Evolutionary conservation across 164 flowering plant species (phyloP).

Genomic region (Vitis rotundifolia): DNA sequence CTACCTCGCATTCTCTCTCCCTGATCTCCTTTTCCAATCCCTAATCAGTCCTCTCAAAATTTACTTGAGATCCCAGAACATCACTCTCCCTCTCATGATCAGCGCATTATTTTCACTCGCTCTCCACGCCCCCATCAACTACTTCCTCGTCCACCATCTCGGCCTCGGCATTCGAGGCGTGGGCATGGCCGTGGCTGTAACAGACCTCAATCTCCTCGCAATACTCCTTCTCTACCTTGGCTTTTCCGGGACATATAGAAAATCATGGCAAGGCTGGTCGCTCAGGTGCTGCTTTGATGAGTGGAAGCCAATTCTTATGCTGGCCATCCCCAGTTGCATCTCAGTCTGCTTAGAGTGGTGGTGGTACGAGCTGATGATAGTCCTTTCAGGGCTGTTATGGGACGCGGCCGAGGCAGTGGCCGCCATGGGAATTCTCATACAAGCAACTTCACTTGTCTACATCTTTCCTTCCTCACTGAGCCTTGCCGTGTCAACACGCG

Average conservation of each 20-base stretch:
- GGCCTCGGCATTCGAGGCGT: conserved; percentile 48
- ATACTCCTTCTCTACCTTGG: conserved; percentile 30
- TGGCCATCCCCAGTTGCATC: conserved; percentile 56
- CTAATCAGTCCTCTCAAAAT: conserved; percentile 52
- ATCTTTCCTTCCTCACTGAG: conserved; percentile 64
- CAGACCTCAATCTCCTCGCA: conserved; percentile 29
- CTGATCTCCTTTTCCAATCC: conserved; percentile 51
- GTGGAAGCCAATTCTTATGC: conserved; percentile 42
- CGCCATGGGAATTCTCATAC: conserved; percentile 62
- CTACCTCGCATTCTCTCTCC: conserved; percentile 50
- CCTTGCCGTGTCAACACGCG: conserved; percentile 50
- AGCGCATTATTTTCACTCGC: conserved; percentile 34
- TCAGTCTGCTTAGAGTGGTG: conserved; percentile 86
- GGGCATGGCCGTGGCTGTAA: conserved; percentile 37
- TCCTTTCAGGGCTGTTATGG: conserved; percentile 47
- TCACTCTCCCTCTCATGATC: conserved; percentile 49
- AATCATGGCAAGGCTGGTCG: conserved; percentile 43
- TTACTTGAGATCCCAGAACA: conserved; percentile 49
- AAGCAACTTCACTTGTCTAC: conserved; percentile 60
- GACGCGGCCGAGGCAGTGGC: conserved; percentile 44
- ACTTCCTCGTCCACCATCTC: conserved; percentile 30
- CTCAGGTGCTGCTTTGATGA: conserved; percentile 20
- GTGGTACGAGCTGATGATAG: conserved; percentile 77
- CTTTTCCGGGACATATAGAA: conserved; percentile 21
- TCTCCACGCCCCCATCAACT: conserved; percentile 57